Conservation (phyloP, 148 eudicot species). For the Arbutus unedo region DNA sequence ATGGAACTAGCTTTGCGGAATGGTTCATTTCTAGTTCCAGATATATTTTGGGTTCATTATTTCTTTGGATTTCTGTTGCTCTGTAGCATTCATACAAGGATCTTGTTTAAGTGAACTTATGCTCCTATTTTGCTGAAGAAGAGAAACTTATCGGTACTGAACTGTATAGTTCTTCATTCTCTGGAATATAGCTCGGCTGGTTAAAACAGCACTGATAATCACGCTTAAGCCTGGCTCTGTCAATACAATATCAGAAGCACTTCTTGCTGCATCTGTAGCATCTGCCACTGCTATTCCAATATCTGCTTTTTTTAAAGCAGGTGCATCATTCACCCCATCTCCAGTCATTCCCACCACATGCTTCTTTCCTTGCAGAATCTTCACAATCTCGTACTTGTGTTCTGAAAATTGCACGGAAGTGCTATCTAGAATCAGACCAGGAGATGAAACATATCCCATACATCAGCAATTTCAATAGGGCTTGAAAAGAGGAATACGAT, state of each 20-base stretch:
- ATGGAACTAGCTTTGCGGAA: background rate
- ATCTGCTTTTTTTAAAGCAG: conserved; percentile 76
- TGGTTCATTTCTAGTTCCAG: background rate
- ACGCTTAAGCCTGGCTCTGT: conserved; percentile 81
- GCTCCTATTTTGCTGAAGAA: background rate
- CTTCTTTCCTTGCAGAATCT: conserved; percentile 64
- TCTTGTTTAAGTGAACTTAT: background rate
- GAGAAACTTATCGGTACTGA: conserved; percentile 10
- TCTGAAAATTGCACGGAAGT: conserved; percentile 28
- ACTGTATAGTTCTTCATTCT: conserved; percentile 79
- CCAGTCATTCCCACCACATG: conserved; percentile 75
- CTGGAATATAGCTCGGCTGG: conserved; percentile 74
- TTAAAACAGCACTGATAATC: conserved; percentile 63
- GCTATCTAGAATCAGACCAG: conserved; percentile 17
- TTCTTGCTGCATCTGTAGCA: conserved; percentile 73
- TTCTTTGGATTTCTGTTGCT: conserved; percentile 9
- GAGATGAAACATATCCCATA: background rate
- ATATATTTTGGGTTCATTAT: background rate
- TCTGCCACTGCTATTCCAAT: conserved; percentile 76
- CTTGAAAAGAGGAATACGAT: background rate
- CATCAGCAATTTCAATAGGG: background rate
- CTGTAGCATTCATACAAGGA: background rate
- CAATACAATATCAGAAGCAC: conserved; percentile 69
- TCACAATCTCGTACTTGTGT: conserved; percentile 68
- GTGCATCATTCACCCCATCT: conserved; percentile 75